Conservation (phyloP, 805 yeast species). For the Candida bentonensis region DNA sequence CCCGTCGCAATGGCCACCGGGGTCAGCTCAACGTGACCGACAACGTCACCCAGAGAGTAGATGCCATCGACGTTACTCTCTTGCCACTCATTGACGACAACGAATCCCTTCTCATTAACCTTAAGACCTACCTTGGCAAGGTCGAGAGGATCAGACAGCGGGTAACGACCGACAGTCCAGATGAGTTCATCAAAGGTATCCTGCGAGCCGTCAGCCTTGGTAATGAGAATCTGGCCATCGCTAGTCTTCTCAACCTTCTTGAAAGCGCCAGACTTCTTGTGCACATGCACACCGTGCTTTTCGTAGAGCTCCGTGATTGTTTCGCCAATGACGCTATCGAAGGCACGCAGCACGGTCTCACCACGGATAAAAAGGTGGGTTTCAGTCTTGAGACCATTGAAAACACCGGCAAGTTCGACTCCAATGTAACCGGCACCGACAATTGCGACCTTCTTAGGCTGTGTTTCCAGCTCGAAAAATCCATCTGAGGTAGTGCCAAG, state of each 20-base stretch:
- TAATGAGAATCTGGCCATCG: conserved; percentile 36
- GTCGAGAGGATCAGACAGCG: conserved; percentile 52
- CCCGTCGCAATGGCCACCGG: conserved; percentile 99
- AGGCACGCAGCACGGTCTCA: conserved; percentile 75
- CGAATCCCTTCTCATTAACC: conserved; percentile 42
- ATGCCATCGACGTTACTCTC: conserved; percentile 57
- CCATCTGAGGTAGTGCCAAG: conserved; percentile 82
- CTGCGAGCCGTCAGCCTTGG: conserved; percentile 24
- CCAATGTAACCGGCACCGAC: conserved; percentile 99
- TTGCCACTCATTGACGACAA: conserved; percentile 80
- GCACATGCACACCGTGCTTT: conserved; percentile 68
- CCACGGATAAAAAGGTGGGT: conserved; percentile 84
- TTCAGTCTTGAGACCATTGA: conserved; percentile 75
- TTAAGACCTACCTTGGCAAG: conserved; percentile 65
- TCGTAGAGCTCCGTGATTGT: conserved; percentile 71
- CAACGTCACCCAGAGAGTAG: conserved; percentile 86
- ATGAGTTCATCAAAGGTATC: conserved; percentile 63
- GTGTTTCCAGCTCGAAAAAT: conserved; percentile 64
- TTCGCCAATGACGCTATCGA: conserved; percentile 68
- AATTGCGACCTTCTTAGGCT: conserved; percentile 85
- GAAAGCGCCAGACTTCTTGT: conserved; percentile 42
- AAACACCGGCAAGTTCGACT: conserved; percentile 88
- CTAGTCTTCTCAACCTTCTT: conserved; percentile 29
- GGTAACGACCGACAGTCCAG: conserved; percentile 91
- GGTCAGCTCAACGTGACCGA: conserved; percentile 84